Evolutionary conservation across 306 rosid genomes (phyloP), one percentile per base, ranked within the genome.

Genomic region (Vigna trinervia): DNA sequence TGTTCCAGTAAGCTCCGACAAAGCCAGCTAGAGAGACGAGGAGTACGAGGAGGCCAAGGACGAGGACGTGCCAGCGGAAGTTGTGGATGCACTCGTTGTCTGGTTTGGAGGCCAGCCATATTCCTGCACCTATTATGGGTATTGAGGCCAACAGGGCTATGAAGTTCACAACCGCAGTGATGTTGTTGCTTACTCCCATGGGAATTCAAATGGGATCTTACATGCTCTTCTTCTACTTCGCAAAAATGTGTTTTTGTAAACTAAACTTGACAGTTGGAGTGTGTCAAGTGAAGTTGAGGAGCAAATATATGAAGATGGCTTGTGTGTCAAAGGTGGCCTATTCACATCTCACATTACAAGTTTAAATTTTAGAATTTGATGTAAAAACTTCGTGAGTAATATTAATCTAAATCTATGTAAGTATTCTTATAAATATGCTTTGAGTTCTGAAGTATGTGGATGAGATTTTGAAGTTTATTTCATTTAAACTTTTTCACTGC

Each of bases 161-260:
- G 88, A 93, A 87, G 69, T 93, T 93, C 14, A 93, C 60, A 13
- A 71, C 78, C 41, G 96, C 86, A 0, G 90, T 93, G 50, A 93
- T 73, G 6, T 83, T 90, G 89, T 93, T 89, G 86, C 97, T 93
- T 14, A 89, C 85, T n/a, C 94, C 96, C 96, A 92, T 63, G 50
- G 13, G 1, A 43, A 39, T 39, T 1, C 45, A 39, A 39, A 43
- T 43, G 8, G 0, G 11, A 12, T 61, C 20, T 15, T 52, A n/a
- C 17, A 34, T 34, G 0, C 19, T 19, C 1, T 2, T 13, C 30
- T 22, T 22, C 36, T 22, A 59, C 10, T 26, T 60, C 30, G 39
- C 43, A 60, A 60, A 30, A 7, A 32, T 34, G 3, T 34, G 26
- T 62, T 62, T 6, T 34, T 15, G 47, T 17, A 34, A 14, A 62